Evolutionary conservation across 495 filamentous ascomycete species (phyloP).

Genomic region (Aspergillus homomorphus): DNA sequence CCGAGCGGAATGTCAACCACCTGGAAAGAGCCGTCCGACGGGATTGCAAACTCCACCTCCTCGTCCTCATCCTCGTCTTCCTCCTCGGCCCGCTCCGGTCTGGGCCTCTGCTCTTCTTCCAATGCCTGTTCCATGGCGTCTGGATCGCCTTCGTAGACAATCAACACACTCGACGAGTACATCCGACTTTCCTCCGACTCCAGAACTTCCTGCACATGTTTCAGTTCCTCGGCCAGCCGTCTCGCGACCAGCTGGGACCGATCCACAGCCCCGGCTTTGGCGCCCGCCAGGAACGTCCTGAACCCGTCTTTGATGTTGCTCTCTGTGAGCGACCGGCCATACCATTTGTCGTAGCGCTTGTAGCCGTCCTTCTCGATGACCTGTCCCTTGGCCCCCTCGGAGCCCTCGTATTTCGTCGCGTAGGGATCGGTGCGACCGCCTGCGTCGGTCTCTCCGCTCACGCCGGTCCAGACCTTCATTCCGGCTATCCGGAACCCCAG

Average conservation of each 20-base stretch:
- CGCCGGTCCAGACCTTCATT: constrained; percentile 86
- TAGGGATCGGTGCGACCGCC: constrained; percentile 40
- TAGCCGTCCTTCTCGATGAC: constrained; percentile 55
- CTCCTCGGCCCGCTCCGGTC: constrained; percentile 29
- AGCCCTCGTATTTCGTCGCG: constrained; percentile 39
- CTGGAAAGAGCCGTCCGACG: constrained; percentile 32
- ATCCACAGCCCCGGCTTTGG: constrained; percentile 52
- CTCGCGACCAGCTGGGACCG: constrained; percentile 54
- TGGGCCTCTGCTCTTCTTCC: constrained; percentile 52
- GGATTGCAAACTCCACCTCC: constrained; percentile 49
- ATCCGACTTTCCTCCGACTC: constrained; percentile 82
- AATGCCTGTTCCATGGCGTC: constrained; percentile 64
- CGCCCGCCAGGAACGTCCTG: constrained; percentile 66
- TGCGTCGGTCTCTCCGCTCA: constrained; percentile 43
- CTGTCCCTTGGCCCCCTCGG: constrained; percentile 34
- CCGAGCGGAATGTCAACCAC: constrained; percentile 32
- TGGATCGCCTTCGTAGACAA: constrained; percentile 89
- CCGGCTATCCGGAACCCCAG: constrained; percentile 88
- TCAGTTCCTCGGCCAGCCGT: constrained; percentile 65
- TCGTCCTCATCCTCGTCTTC: constrained; percentile 54
- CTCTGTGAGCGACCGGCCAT: constrained; percentile 71
- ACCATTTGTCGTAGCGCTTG: constrained; percentile 81
- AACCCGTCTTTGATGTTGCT: constrained; percentile 74
- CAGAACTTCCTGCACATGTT: constrained; percentile 59
- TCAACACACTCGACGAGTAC: constrained; percentile 86